A percentile compares a stretch with the other conserved stretches of the same genome.
Conservation (phyloP, 2,329 filamentous ascomycete genomes). For the Aspergillus thermomutatus region DNA sequence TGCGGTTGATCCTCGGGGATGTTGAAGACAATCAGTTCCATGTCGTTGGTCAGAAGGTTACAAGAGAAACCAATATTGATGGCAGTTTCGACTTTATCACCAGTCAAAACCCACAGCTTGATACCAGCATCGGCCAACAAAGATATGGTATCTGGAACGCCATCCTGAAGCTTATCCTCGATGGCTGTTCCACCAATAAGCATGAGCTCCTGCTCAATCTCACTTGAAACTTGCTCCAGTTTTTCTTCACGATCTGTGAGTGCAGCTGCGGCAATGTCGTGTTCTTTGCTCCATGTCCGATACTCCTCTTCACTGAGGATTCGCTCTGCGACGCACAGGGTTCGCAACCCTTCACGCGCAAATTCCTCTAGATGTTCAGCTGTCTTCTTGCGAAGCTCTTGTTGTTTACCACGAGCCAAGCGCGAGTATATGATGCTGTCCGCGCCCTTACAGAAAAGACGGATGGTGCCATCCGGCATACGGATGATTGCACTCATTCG, state of each 20-base stretch:
- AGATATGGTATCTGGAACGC: constrained; percentile 92
- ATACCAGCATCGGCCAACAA: constrained; percentile 90
- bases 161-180: constrained; percentile 93
- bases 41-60: constrained; percentile 93
- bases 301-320: constrained; percentile 82
- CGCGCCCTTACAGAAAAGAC: constrained; percentile 94
- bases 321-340: constrained; percentile 85
- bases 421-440: constrained; percentile 97
- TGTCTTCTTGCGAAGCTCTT: constrained; percentile 75
- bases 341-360: constrained; percentile 89
- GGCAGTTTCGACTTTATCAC: constrained; percentile 97
- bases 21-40: constrained; percentile 92
- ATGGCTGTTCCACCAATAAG: constrained; percentile 94
- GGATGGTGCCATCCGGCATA: constrained; percentile 86
- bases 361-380: constrained; percentile 97
- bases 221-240: constrained; percentile 81
- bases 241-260: constrained; percentile 88
- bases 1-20: constrained; percentile 69
- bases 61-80: constrained; percentile 99
- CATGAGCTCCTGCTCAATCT: constrained; percentile 84
- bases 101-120: constrained; percentile 97
- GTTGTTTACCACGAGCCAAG: constrained; percentile 78
- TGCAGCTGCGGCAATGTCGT: constrained; percentile 81
- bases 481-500: constrained; percentile 96
- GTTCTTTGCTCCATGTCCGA: constrained; percentile 75